Percentiles rank a stretch among this genome's conserved stretches.
Evolutionary conservation across 306 rosid genomes (phyloP).

Genomic region (Ceratonia siliqua): DNA sequence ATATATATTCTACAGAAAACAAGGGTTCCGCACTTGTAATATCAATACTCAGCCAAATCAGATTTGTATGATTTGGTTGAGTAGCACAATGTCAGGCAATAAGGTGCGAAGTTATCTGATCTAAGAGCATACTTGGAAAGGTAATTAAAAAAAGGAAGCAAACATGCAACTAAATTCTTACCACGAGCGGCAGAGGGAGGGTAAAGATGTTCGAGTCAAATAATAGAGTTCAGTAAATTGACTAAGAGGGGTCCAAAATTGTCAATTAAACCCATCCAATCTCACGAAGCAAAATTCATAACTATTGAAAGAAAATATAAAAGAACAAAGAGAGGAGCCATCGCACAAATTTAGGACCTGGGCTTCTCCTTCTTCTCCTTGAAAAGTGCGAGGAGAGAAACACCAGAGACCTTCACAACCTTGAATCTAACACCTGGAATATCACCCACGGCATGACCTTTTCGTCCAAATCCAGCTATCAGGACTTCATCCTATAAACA

Average conservation of each 20-base stretch:
- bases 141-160: not conserved
- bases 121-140: not conserved
- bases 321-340: not conserved
- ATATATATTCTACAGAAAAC: not conserved
- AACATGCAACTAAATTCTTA: not conserved
- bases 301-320: not conserved
- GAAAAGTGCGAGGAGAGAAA: slow-evolving; percentile 74
- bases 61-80: not conserved
- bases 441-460: slow-evolving; percentile 89
- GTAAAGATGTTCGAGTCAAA: not conserved
- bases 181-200: not conserved
- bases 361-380: slow-evolving; percentile 84
- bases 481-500: slow-evolving; percentile 72
- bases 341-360: slow-evolving; percentile 48
- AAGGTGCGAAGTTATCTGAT: not conserved
- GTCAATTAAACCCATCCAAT: slow-evolving; percentile 32
- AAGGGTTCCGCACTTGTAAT: too few relatives aligned
- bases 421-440: slow-evolving; percentile 81
- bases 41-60: not conserved
- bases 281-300: slow-evolving; percentile 22
- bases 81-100: not conserved
- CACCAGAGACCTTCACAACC: slow-evolving; percentile 75
- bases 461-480: slow-evolving; percentile 81
- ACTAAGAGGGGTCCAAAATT: slow-evolving; percentile 29
- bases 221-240: not conserved